phyloP scores from a whole-genome alignment of 345 rosid genomes.

The Microthlaspi erraticum region DNA sequence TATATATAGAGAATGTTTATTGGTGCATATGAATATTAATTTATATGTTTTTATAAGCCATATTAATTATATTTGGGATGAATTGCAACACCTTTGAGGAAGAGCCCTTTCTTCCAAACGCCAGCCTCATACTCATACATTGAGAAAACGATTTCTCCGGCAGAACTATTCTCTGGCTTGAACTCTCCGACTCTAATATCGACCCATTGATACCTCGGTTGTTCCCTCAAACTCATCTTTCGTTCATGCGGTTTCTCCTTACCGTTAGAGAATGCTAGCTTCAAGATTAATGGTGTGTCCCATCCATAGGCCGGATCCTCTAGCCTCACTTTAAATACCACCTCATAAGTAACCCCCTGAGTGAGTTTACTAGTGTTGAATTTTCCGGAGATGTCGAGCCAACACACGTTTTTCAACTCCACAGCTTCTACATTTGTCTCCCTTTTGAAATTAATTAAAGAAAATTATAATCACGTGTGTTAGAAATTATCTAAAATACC shows the following conservation, averaged over 20 bases:
- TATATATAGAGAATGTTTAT: neutral
- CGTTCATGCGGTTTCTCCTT: conserved; percentile 37
- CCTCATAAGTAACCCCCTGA: conserved; percentile 55
- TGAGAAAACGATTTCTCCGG: conserved; percentile 56
- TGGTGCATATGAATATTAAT: neutral
- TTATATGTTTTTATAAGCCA: neutral
- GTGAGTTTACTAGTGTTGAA: conserved; percentile 57
- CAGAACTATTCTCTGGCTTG: conserved; percentile 10
- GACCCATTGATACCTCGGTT: conserved; percentile 53
- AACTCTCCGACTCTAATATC: conserved; percentile 62
- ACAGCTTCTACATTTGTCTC: conserved; percentile 48
- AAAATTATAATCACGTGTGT: no score
- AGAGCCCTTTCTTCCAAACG: conserved; percentile 67
- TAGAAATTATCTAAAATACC: neutral
- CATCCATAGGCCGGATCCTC: conserved; percentile 59
- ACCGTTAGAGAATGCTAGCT: conserved; percentile 54
- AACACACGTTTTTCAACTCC: conserved; percentile 55
- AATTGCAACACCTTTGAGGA: conserved; percentile 60
- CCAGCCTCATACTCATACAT: conserved; percentile 56
- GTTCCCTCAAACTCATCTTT: conserved; percentile 42
- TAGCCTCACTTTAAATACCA: conserved; percentile 53
- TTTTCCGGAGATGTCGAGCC: conserved; percentile 63
- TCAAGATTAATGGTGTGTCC: conserved; percentile 55
- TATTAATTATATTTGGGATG: conserved; percentile 46
- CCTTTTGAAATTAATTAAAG: conserved; percentile 4